Percentiles rank a stretch among this genome's conserved stretches.
phyloP scores from a whole-genome alignment of 495 filamentous ascomycete genomes.

The Trichoderma erinaceum region DNA sequence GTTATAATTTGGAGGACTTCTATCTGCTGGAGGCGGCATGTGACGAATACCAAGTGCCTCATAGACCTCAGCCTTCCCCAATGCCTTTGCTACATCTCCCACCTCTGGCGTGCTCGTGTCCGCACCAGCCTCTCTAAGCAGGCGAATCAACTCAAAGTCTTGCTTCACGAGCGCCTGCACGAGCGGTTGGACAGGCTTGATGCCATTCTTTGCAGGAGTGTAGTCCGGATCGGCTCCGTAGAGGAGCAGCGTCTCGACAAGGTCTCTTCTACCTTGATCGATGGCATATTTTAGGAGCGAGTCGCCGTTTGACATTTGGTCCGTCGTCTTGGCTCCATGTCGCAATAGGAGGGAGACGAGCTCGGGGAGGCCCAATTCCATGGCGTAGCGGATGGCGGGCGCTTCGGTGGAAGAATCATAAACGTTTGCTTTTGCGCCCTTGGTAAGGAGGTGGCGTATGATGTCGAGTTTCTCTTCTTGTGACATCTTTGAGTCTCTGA shows the following conservation, averaged over 20 bases:
- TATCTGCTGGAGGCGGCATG: background rate
- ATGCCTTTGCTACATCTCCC: constrained; percentile 10
- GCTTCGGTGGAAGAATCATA: background rate
- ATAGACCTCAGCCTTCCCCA: constrained; percentile 2
- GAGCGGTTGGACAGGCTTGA: constrained; percentile 17
- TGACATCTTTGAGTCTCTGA: background rate
- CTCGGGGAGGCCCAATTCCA: constrained; percentile 15
- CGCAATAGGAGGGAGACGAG: constrained; percentile 21
- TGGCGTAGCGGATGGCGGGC: constrained; percentile 17
- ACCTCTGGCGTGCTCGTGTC: constrained; percentile 10
- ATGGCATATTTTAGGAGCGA: constrained; percentile 5
- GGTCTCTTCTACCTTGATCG: constrained; percentile 26
- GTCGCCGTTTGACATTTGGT: background rate
- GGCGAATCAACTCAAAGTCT: constrained; percentile 13
- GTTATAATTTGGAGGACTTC: background rate
- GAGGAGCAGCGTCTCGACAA: constrained; percentile 25
- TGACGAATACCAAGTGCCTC: constrained; percentile 8
- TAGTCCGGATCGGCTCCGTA: constrained; percentile 31
- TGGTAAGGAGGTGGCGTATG: constrained; percentile 15
- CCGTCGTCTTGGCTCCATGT: constrained; percentile 19
- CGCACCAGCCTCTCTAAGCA: constrained; percentile 16
- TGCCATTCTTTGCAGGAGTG: constrained; percentile 6
- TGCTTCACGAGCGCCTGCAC: constrained; percentile 14
- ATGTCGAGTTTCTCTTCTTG: constrained; percentile 23
- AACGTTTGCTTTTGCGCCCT: constrained; percentile 17